These are phyloP conservation scores for Arthrobotrys iridis DNA, from an alignment of 2,329 filamentous ascomycete genomes.

Conservation along the genomic window DNA sequence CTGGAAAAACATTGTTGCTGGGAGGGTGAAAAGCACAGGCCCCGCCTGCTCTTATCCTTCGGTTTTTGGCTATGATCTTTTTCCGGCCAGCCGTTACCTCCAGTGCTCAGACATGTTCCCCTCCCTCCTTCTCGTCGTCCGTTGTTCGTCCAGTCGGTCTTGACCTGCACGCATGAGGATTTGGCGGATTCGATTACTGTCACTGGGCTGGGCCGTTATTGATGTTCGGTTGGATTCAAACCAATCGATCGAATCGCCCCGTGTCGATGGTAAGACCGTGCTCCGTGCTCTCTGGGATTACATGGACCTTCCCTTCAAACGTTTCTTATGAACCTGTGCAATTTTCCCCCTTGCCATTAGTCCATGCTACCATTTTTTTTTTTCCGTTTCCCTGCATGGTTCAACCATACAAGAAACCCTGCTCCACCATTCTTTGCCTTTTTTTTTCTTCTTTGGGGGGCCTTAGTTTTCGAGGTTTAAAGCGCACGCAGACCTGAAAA, in stretches of 20 bases:
- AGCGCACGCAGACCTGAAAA: constrained; percentile 54
- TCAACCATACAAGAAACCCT: constrained; percentile 51
- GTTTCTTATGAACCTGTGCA: constrained; percentile 34
- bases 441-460: constrained; percentile 31
- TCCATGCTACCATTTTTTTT: constrained; percentile 23
- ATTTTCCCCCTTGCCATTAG: constrained; percentile 35
- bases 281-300: background rate
- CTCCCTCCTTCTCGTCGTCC: background rate
- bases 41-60: constrained; percentile 25
- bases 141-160: constrained; percentile 14
- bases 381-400: constrained; percentile 44
- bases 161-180: constrained; percentile 28
- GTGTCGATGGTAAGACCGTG: constrained; percentile 6
- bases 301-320: constrained; percentile 42
- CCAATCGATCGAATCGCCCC: background rate
- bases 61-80: constrained; percentile 43
- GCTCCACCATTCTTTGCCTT: constrained; percentile 47
- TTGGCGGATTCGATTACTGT: constrained; percentile 14
- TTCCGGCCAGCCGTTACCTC: constrained; percentile 42
- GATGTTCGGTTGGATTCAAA: background rate
- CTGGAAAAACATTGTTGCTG: constrained; percentile 54
- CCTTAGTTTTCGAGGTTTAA: constrained; percentile 36
- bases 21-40: constrained; percentile 31
- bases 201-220: background rate
- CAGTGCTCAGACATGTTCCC: constrained; percentile 29